Percentiles rank a stretch among this genome's conserved stretches.
These are phyloP conservation scores for Alloascoidea africana DNA, from an alignment of 805 yeast genomes.

Conservation along the genomic window DNA sequence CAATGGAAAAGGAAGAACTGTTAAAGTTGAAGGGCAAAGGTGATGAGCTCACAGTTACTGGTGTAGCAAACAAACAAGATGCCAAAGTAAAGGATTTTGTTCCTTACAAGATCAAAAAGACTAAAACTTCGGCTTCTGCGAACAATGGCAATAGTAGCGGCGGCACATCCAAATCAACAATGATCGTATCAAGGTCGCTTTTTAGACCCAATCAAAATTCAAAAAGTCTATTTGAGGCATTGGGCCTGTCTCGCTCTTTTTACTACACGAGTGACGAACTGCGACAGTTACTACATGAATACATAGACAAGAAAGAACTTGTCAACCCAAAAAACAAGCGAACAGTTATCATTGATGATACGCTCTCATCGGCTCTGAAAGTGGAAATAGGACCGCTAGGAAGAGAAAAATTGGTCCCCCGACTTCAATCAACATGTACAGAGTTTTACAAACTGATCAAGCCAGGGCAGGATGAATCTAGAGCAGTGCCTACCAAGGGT, in stretches of 20 bases:
- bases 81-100: constrained; percentile 41
- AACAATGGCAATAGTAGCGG: constrained; percentile 1
- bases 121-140: constrained; percentile 5
- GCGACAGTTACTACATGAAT: constrained; percentile 33
- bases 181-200: background rate
- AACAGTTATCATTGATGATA: constrained; percentile 37
- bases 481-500: constrained; percentile 39
- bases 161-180: background rate
- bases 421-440: constrained; percentile 30
- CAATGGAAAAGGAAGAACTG: constrained; percentile 66
- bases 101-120: constrained; percentile 35
- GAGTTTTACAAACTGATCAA: constrained; percentile 29
- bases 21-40: constrained; percentile 70
- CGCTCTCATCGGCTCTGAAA: constrained; percentile 28
- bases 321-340: constrained; percentile 37
- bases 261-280: constrained; percentile 42
- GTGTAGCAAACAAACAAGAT: constrained; percentile 30
- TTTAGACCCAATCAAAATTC: constrained; percentile 28
- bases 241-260: constrained; percentile 12
- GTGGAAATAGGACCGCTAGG: constrained; percentile 14
- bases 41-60: constrained; percentile 53
- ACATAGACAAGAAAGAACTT: constrained; percentile 37
- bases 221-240: constrained; percentile 28
- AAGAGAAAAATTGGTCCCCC: constrained; percentile 20
- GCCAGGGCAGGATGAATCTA: constrained; percentile 24